Evolutionary conservation across 768 basidiomycete genomes (phyloP).

Genomic region (Hericium coralloides): DNA sequence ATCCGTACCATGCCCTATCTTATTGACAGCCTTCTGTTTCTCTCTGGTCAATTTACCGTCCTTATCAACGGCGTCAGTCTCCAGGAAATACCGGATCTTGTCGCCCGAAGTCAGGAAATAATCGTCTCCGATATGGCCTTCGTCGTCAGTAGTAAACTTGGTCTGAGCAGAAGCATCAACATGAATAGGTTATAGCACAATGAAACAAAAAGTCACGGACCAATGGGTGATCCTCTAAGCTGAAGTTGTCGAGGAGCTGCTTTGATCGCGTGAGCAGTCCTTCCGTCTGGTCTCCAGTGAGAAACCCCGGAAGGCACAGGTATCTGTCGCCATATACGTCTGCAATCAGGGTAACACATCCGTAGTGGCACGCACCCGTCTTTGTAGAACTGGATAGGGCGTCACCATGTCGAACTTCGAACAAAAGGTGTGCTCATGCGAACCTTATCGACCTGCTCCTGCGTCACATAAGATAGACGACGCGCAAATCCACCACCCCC

Average conservation of each 20-base stretch:
- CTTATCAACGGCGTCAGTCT: slow-evolving; percentile 72
- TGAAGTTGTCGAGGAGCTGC: slow-evolving; percentile 71
- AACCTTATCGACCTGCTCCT: not conserved
- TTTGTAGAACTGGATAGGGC: slow-evolving; percentile 39
- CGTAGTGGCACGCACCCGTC: slow-evolving; percentile 39
- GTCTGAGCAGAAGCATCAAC: slow-evolving; percentile 42
- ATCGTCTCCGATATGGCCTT: slow-evolving; percentile 78
- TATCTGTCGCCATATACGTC: slow-evolving; percentile 40
- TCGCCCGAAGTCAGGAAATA: slow-evolving; percentile 91
- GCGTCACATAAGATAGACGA: not conserved
- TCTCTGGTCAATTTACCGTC: slow-evolving; percentile 62
- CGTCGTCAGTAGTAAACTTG: slow-evolving; percentile 77
- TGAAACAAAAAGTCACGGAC: slow-evolving; percentile 31
- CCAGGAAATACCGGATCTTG: slow-evolving; percentile 93
- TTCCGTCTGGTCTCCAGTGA: slow-evolving; percentile 45
- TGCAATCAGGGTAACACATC: not conserved
- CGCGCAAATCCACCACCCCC: no score
- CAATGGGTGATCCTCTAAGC: slow-evolving; percentile 68
- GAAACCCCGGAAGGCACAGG: slow-evolving; percentile 68
- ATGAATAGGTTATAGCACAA: no score
- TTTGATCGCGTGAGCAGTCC: slow-evolving; percentile 64
- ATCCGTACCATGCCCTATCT: slow-evolving; percentile 76
- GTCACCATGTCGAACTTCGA: not conserved
- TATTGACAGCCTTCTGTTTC: slow-evolving; percentile 82
- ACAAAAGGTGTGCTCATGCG: not conserved